Evolutionary conservation across 116 monocot species (phyloP).

Genomic region (Posidonia oceanica): DNA sequence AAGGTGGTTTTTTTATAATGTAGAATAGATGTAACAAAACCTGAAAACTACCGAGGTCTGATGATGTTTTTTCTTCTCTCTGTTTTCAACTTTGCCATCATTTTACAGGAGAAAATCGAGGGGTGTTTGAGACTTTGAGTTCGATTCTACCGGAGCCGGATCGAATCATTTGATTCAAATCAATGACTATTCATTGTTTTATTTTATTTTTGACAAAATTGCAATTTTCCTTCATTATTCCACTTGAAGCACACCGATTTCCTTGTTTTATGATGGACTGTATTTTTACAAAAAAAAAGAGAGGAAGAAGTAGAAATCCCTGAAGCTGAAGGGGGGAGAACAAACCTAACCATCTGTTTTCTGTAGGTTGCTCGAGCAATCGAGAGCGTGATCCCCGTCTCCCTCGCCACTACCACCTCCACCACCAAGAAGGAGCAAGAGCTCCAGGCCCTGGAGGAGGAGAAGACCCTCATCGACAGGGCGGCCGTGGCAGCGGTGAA

Average conservation of each 20-base stretch:
- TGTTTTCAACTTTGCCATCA: neutral
- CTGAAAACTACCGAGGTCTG: slow-evolving; percentile 2
- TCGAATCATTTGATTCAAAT: slow-evolving; percentile 2
- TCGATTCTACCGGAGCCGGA: slow-evolving; percentile 6
- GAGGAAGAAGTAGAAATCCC: neutral
- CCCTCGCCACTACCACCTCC: neutral
- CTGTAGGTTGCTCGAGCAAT: slow-evolving; percentile 18
- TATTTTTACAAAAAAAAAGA: neutral
- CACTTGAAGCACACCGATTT: neutral
- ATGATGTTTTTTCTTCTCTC: slow-evolving; percentile 10
- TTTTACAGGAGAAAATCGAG: slow-evolving; percentile 8
- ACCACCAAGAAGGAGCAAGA: neutral
- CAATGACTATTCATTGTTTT: no score
- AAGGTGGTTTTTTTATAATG: no score
- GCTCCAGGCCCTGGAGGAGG: slow-evolving; percentile 12
- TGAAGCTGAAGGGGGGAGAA: neutral
- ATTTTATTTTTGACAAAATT: no score
- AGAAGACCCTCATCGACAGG: slow-evolving; percentile 12
- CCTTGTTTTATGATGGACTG: no score
- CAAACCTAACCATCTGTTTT: slow-evolving; percentile 7
- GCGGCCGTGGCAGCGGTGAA: slow-evolving; percentile 6
- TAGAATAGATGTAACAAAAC: neutral
- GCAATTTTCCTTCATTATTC: neutral
- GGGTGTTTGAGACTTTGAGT: slow-evolving; percentile 1
- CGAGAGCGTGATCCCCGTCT: slow-evolving; percentile 6